phyloP scores from a whole-genome alignment of 2,329 filamentous ascomycete genomes.

The Cryphonectria carpinicola region DNA sequence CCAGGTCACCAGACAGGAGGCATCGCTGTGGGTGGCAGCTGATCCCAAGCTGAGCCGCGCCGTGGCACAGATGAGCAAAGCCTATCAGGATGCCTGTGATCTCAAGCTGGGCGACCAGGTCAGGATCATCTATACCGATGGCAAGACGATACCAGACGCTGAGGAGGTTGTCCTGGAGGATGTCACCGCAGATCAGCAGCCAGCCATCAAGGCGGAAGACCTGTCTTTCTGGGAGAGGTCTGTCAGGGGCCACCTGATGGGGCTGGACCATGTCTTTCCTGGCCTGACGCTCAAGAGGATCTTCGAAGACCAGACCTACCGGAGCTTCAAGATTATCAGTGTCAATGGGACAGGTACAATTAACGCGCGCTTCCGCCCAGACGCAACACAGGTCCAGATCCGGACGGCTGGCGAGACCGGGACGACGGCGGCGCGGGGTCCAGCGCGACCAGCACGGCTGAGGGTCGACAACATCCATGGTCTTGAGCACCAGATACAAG shows the following conservation, averaged over 20 bases:
- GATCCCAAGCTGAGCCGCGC: constrained; percentile 64
- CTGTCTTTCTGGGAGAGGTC: constrained; percentile 42
- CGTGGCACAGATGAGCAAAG: constrained; percentile 72
- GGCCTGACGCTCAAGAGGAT: constrained; percentile 73
- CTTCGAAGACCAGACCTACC: constrained; percentile 57
- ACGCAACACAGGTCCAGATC: constrained; percentile 38
- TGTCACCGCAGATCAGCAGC: constrained; percentile 46
- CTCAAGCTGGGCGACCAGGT: constrained; percentile 73
- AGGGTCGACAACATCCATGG: constrained; percentile 66
- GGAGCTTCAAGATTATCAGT: constrained; percentile 61
- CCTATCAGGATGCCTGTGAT: constrained; percentile 72
- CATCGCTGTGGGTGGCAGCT: constrained; percentile 54
- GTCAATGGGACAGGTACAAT: constrained; percentile 57
- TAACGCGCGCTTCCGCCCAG: constrained; percentile 49
- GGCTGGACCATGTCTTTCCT: constrained; percentile 68
- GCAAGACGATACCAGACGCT: constrained; percentile 55
- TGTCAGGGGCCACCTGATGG: constrained; percentile 38
- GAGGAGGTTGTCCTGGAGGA: constrained; percentile 65
- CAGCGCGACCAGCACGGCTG: constrained; percentile 40
- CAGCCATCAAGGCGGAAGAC: constrained; percentile 39
- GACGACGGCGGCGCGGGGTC: constrained; percentile 34
- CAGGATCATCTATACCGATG: constrained; percentile 61
- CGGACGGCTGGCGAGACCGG: constrained; percentile 43
- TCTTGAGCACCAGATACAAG: constrained; percentile 63
- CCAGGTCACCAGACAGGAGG: constrained; percentile 42